These are phyloP conservation scores for Stagonosporopsis cucurbitacearum DNA, from an alignment of 2,329 filamentous ascomycete species.

Conservation along the genomic window DNA sequence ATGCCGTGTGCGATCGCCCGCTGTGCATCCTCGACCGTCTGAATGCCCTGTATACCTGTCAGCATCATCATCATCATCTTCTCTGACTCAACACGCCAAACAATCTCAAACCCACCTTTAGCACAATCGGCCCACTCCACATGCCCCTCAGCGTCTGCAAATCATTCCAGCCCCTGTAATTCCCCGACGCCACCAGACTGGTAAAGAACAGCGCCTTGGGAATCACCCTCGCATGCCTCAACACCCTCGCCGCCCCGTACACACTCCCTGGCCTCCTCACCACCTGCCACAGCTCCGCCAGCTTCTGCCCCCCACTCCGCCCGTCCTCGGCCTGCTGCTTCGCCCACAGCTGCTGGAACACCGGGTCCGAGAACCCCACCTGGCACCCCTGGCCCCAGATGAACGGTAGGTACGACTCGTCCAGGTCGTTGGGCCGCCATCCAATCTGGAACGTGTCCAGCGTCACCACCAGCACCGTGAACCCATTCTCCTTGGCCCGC, in stretches of 20 bases:
- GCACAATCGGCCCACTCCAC: conserved; percentile 49
- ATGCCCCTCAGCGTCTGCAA: conserved; percentile 40
- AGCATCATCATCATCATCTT: no score
- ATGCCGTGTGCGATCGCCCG: conserved; percentile 44
- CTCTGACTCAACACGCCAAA: no score
- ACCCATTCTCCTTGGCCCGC: conserved; percentile 68
- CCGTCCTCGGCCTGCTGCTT: conserved; percentile 42
- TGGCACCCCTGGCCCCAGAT: conserved; percentile 52
- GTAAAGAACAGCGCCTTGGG: conserved; percentile 48
- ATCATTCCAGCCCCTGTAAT: conserved; percentile 46
- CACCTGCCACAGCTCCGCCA: conserved; percentile 47
- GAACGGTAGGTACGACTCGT: conserved; percentile 67
- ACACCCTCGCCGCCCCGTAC: conserved; percentile 40
- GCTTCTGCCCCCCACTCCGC: conserved; percentile 39
- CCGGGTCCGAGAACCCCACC: conserved; percentile 46
- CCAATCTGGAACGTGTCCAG: conserved; percentile 73
- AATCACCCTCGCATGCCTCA: conserved; percentile 43
- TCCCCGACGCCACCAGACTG: conserved; percentile 43
- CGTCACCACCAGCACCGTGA: conserved; percentile 71
- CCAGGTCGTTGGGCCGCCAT: conserved; percentile 73
- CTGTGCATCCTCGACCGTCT: conserved; percentile 48
- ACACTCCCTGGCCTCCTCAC: conserved; percentile 46
- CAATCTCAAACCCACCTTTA: conserved; percentile 34
- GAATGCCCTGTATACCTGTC: conserved; percentile 34
- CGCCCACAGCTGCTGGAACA: conserved; percentile 45